Evolutionary conservation across 179 eudicot genomes (phyloP).

Genomic region (Spinacia oleracea): DNA sequence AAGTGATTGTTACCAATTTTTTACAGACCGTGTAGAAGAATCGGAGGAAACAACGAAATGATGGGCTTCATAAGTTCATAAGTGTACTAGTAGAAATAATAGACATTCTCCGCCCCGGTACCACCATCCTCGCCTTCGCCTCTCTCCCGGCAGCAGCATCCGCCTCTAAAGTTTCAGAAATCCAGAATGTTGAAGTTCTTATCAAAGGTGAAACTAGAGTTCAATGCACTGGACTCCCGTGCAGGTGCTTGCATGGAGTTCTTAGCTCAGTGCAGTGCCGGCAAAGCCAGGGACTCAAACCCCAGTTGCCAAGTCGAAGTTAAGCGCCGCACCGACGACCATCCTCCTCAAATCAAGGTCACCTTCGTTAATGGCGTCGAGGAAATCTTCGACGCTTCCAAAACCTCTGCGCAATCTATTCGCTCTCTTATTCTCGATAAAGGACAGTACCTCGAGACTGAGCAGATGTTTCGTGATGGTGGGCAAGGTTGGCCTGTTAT

Average conservation of each 20-base stretch:
- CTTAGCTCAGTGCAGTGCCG: constrained; percentile 76
- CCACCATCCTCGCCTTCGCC: no score
- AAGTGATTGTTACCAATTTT: no score
- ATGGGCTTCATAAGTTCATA: no score
- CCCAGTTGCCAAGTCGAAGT: constrained; percentile 67
- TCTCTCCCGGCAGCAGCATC: no score
- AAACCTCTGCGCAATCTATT: constrained; percentile 70
- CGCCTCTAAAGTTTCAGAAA: not conserved
- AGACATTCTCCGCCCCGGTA: no score
- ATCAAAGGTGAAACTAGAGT: constrained; percentile 81
- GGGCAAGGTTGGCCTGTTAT: constrained; percentile 83
- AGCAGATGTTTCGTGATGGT: constrained; percentile 79
- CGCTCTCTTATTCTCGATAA: constrained; percentile 64
- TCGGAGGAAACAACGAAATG: no score
- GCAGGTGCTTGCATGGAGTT: constrained; percentile 78
- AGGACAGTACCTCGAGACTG: constrained; percentile 70
- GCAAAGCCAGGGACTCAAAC: constrained; percentile 78
- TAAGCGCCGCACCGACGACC: constrained; percentile 81
- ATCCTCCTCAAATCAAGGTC: constrained; percentile 73
- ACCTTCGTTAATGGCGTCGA: constrained; percentile 83
- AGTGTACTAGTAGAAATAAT: no score
- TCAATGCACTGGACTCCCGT: constrained; percentile 79
- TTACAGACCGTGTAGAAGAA: no score
- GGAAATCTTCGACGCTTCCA: constrained; percentile 70
- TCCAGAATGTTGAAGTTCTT: constrained; percentile 66